A percentile compares a stretch with the other conserved stretches of the same genome.
Conservation (phyloP, 176 grass and related monocot species). For the Oryza rufipogon region DNA sequence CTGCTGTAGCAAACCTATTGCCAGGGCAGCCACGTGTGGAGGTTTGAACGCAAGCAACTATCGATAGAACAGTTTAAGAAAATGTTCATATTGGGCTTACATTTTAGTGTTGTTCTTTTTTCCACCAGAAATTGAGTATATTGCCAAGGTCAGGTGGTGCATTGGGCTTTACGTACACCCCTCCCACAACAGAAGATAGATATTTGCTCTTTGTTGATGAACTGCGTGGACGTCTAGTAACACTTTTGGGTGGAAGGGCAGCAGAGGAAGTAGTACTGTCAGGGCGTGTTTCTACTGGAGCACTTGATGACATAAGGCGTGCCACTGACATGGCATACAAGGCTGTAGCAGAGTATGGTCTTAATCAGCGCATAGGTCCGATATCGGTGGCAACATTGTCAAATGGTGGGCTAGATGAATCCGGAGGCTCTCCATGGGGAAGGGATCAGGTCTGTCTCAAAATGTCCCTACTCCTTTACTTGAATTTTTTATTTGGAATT, state of each 20-base stretch:
- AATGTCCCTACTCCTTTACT: constrained; percentile 2
- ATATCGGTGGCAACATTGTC: constrained; percentile 88
- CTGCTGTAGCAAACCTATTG: constrained; percentile 86
- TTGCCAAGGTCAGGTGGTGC: constrained; percentile 94
- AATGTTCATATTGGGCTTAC: constrained; percentile 17
- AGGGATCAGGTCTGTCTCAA: constrained; percentile 81
- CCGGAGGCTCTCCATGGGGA: constrained; percentile 81
- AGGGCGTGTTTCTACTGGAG: constrained; percentile 92
- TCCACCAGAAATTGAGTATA: constrained; percentile 90
- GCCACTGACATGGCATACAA: constrained; percentile 99
- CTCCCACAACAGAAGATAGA: constrained; percentile 89
- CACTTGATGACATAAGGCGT: constrained; percentile 95
- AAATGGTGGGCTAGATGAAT: constrained; percentile 88
- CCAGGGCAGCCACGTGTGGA: constrained; percentile 90
- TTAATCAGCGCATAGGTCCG: constrained; percentile 84
- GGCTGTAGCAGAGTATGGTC: constrained; percentile 96
- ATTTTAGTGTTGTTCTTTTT: constrained; percentile 21
- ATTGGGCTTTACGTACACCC: constrained; percentile 89
- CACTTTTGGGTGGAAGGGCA: constrained; percentile 90
- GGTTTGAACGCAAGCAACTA: constrained; percentile 57
- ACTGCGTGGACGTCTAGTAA: constrained; percentile 88
- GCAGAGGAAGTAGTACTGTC: constrained; percentile 86
- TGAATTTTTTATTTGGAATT: too few species aligned
- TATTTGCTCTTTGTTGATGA: constrained; percentile 98
- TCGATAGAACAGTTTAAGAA: constrained; percentile 33